Percentiles rank a stretch among this genome's conserved stretches.
Conservation (phyloP, 2,329 filamentous ascomycete species). For the Aspergillus brasiliensis region DNA sequence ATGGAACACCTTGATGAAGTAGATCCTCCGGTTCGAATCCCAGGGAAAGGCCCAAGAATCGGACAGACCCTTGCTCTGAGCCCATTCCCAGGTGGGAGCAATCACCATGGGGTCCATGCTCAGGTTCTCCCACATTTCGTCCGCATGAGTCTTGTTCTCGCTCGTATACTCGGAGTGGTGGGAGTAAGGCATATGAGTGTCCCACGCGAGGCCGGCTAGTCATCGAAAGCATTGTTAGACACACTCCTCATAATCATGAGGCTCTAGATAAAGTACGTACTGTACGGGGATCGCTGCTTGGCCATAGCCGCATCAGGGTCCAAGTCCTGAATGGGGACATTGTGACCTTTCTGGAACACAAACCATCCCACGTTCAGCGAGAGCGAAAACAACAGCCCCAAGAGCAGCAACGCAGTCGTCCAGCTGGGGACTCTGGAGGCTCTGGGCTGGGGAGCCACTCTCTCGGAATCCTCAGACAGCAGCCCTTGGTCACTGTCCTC, state of each 20-base stretch:
- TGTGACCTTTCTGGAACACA: neutral
- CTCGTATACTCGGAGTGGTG: conserved; percentile 7
- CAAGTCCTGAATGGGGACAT: neutral
- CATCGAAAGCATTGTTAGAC: neutral
- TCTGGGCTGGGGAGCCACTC: neutral
- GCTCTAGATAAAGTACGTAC: neutral
- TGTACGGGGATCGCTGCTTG: neutral
- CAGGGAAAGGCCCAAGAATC: conserved; percentile 8
- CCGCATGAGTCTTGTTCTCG: neutral
- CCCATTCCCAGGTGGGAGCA: conserved; percentile 6
- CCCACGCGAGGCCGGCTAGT: conserved; percentile 4
- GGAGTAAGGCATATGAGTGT: neutral
- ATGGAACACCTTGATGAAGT: conserved; percentile 11
- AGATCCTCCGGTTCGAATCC: conserved; percentile 5
- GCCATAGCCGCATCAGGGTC: neutral
- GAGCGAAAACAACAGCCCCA: neutral
- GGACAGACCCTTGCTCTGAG: neutral
- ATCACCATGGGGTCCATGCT: conserved; percentile 7
- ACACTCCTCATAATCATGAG: neutral
- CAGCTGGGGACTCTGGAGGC: neutral
- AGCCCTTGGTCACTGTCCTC: neutral
- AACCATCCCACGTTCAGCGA: neutral
- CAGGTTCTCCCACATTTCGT: conserved; percentile 7
- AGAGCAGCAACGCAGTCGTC: neutral
- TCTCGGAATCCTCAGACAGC: neutral